These are phyloP conservation scores for Fistulina hepatica DNA, from an alignment of 1,284 basidiomycete species.

Conservation along the genomic window DNA sequence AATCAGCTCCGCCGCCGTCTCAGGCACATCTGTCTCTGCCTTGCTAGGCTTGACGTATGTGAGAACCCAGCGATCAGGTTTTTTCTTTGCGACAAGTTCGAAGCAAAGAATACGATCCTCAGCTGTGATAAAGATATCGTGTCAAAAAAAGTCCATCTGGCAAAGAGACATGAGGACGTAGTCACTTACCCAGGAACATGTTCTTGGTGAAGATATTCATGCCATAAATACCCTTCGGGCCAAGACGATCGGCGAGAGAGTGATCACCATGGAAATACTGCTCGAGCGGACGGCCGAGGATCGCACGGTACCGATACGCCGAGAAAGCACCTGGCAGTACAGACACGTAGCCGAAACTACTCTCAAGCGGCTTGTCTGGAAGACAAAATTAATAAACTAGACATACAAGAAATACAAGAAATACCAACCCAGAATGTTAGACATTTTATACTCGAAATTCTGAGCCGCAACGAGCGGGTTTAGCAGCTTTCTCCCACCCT, in stretches of 20 bases:
- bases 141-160: neutral
- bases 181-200: constrained; percentile 64
- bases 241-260: constrained; percentile 84
- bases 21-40: constrained; percentile 92
- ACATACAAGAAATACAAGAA: neutral
- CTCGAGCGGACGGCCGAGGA: constrained; percentile 85
- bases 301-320: constrained; percentile 86
- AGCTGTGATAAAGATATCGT: constrained; percentile 29
- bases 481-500: constrained; percentile 82
- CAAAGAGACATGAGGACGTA: too few relatives aligned
- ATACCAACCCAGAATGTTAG: constrained; percentile 75
- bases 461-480: constrained; percentile 93
- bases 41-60: constrained; percentile 94
- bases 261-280: constrained; percentile 99
- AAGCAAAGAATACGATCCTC: constrained; percentile 96
- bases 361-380: constrained; percentile 85
- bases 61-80: constrained; percentile 76
- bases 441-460: constrained; percentile 99
- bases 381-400: constrained; percentile 7
- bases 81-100: constrained; percentile 92
- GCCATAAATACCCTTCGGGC: constrained; percentile 88
- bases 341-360: constrained; percentile 90
- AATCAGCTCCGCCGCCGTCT: constrained; percentile 84
- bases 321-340: constrained; percentile 96
- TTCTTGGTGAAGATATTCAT: constrained; percentile 99